Evolutionary conservation across 352 stramenopile species (phyloP).

Genomic region (Pythium brassicae): DNA sequence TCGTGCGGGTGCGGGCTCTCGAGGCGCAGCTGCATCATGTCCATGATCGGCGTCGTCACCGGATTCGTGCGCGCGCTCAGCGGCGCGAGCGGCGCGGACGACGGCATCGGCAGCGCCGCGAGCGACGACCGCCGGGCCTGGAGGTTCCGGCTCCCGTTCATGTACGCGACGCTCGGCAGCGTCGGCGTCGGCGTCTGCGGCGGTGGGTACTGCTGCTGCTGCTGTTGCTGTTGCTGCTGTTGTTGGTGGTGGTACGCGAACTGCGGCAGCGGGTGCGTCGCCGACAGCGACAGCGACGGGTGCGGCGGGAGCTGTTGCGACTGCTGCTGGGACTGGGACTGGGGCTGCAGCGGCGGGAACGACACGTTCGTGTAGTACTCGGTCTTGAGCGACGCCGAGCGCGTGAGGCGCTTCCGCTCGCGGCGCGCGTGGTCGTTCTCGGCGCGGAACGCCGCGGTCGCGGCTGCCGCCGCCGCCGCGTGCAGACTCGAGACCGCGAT

Average conservation of each 20-base stretch:
- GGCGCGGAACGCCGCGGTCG: background rate
- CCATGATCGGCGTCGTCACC: conserved; percentile 58
- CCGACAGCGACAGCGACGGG: conserved; percentile 4
- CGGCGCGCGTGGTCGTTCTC: conserved; percentile 40
- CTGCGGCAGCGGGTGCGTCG: conserved; percentile 15
- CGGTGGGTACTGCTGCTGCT: conserved; percentile 22
- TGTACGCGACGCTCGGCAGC: conserved; percentile 29
- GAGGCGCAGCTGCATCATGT: conserved; percentile 72
- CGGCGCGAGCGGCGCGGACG: conserved; percentile 18
- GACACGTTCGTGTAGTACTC: conserved; percentile 64
- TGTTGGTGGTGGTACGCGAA: conserved; percentile 10
- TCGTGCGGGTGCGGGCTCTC: conserved; percentile 31
- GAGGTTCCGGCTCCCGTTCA: conserved; percentile 22
- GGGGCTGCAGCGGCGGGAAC: conserved; percentile 28
- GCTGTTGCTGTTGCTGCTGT: conserved; percentile 21
- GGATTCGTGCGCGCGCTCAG: conserved; percentile 13
- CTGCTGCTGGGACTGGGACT: conserved; percentile 16
- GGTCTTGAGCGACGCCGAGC: conserved; percentile 68
- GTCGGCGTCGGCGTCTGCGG: conserved; percentile 26
- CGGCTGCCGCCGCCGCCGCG: conserved; percentile 2
- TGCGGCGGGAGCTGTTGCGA: too few species aligned
- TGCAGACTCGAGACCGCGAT: conserved; percentile 13
- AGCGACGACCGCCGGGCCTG: conserved; percentile 43
- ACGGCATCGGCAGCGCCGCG: conserved; percentile 45
- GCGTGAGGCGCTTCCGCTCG: conserved; percentile 64